These are phyloP conservation scores for Parsonsia alboflavescens DNA, from an alignment of 257 asterid genomes.

Conservation along the genomic window DNA sequence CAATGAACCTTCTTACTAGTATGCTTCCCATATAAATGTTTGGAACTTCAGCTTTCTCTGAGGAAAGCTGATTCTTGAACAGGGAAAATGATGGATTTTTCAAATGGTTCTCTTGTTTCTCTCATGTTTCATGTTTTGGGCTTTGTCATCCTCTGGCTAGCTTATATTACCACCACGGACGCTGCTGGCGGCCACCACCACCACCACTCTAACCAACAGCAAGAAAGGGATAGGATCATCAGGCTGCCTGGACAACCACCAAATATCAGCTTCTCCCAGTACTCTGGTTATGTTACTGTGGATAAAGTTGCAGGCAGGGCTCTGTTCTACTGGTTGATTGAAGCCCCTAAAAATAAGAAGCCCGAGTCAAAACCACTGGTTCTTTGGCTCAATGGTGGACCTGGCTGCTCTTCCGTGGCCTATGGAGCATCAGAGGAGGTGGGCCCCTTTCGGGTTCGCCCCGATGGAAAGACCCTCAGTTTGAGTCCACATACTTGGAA, in stretches of 20 bases:
- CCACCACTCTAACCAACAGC: slow-evolving; percentile 15
- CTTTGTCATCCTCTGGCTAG: slow-evolving; percentile 6
- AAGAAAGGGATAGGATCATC: slow-evolving; percentile 36
- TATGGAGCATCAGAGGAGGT: slow-evolving; percentile 62
- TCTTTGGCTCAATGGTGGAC: slow-evolving; percentile 67
- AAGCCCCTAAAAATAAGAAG: slow-evolving; percentile 28
- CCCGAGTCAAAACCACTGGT: slow-evolving; percentile 55
- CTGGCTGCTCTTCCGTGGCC: slow-evolving; percentile 63
- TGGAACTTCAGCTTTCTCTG: not conserved
- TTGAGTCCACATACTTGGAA: slow-evolving; percentile 53
- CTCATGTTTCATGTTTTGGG: not conserved
- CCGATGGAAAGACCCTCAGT: slow-evolving; percentile 37
- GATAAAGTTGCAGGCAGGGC: slow-evolving; percentile 41
- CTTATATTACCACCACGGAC: not conserved
- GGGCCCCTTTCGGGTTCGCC: slow-evolving; percentile 56
- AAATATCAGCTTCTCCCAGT: slow-evolving; percentile 42
- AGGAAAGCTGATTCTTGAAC: not conserved
- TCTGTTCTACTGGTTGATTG: slow-evolving; percentile 55
- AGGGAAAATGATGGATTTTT: not conserved
- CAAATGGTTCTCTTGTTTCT: not conserved
- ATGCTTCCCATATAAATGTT: not conserved
- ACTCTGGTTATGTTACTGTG: slow-evolving; percentile 56
- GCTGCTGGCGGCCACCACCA: not conserved
- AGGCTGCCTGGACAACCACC: slow-evolving; percentile 50
- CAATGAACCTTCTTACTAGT: not conserved